Conservation (phyloP, 768 basidiomycete species). For the Tylopilus vinaceipallidus region DNA sequence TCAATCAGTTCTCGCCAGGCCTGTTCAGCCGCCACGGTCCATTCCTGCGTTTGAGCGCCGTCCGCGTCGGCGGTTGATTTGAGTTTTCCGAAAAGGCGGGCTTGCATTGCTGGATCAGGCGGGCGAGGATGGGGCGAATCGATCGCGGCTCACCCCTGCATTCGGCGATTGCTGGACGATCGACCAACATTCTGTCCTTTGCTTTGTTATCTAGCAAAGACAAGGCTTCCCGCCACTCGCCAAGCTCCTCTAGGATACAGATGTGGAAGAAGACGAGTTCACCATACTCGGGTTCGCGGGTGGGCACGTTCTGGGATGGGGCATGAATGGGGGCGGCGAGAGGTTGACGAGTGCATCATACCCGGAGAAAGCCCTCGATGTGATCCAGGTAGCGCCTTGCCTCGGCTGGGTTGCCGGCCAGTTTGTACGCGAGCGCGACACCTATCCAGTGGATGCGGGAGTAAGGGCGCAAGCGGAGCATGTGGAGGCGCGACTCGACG, state of each 20-base stretch:
- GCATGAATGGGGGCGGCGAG: conserved; percentile 6
- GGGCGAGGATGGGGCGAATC: background rate
- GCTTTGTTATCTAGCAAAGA: conserved; percentile 59
- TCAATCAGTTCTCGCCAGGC: conserved; percentile 82
- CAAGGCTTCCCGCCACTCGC: conserved; percentile 59
- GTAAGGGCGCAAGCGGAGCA: conserved; percentile 78
- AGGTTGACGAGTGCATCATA: conserved; percentile 21
- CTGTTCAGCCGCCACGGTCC: conserved; percentile 68
- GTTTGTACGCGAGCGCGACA: conserved; percentile 83
- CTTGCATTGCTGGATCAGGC: conserved; percentile 38
- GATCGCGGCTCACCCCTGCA: conserved; percentile 49
- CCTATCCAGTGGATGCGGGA: conserved; percentile 88
- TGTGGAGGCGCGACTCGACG: conserved; percentile 77
- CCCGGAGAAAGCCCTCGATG: conserved; percentile 72
- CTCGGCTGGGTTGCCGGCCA: conserved; percentile 71
- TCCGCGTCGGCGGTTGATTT: conserved; percentile 11
- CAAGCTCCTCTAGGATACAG: conserved; percentile 68
- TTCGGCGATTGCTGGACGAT: conserved; percentile 67
- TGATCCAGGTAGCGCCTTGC: conserved; percentile 72
- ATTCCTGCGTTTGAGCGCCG: conserved; percentile 26
- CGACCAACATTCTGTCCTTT: conserved; percentile 65
- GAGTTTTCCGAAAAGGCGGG: conserved; percentile 72
- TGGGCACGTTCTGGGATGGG: conserved; percentile 59
- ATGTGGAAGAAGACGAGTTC: conserved; percentile 81
- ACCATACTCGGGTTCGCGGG: conserved; percentile 79